Evolutionary conservation across 768 basidiomycete genomes (phyloP), one percentile per base, ranked within the genome.

Genomic region (Thelephora ganbajun): DNA sequence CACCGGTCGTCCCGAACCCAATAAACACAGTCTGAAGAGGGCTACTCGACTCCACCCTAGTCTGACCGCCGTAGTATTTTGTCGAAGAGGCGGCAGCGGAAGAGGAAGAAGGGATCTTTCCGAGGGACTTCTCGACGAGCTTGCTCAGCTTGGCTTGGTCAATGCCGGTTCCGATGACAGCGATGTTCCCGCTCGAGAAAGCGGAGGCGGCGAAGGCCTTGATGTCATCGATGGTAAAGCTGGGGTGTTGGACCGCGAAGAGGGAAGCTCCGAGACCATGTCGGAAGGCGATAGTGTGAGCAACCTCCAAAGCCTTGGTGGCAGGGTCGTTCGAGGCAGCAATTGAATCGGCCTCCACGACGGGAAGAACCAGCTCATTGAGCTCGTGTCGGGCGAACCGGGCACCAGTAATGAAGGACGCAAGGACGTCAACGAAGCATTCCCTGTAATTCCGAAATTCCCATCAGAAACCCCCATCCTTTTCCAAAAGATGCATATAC

Each of bases 231-330:
- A 74, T 71, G 43, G 79, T 74, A 56, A 87, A 63, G 54, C 72
- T 66, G 50, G 67, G 67, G 59, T 86, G 79, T 13, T 77, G 69
- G n/a, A 81, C 69, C 16, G 91, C 83, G 65, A 88, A 90, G 51
- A 97, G 76, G 19, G 93, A 83, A 55, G 84, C 74, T 56, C 94
- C 94, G 57, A 98, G 90, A 13, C 94, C 94, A 37, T 71, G 72
- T 59, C 93, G 90, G 85, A 98, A 99, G 39, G 94, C 93, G 49
- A 93, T 70, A 39, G 75, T 64, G 62, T 98, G 94, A 3, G 91
- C 92, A 34, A 82, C 68, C 59, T 99, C 94, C 48, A 98, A 53
- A 36, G 92, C 92, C 56, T 72, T 70, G 1, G 75, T 73, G 19
- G 73, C 70, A 6, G 89, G 79, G 50, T 83, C 69, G 43, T 69